Evolutionary conservation across 371 early-diverging fungal species (phyloP).

Genomic region (Choanephora cucurbitarum): DNA sequence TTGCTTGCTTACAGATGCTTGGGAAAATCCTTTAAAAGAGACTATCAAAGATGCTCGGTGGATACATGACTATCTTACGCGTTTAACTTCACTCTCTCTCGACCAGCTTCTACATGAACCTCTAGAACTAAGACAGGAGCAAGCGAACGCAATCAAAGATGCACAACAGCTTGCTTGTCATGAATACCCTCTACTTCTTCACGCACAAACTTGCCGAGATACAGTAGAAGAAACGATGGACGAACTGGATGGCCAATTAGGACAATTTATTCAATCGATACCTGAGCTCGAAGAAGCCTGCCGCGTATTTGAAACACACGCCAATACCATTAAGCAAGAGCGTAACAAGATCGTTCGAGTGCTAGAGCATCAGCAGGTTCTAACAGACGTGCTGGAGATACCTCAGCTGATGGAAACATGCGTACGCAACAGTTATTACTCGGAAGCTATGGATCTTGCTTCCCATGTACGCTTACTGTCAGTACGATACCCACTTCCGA

Average conservation of each 20-base stretch:
- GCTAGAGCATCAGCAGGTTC: slow-evolving; percentile 59
- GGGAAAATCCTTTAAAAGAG: slow-evolving; percentile 19
- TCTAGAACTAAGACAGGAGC: slow-evolving; percentile 51
- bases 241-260: slow-evolving; percentile 53
- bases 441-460: slow-evolving; percentile 85
- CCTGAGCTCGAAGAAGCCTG: slow-evolving; percentile 59
- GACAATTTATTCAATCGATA: slow-evolving; percentile 44
- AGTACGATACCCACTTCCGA: slow-evolving; percentile 57
- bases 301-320: slow-evolving; percentile 34
- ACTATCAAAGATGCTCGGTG: slow-evolving; percentile 34
- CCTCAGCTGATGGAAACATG: slow-evolving; percentile 84
- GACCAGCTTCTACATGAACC: slow-evolving; percentile 61
- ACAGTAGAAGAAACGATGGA: slow-evolving; percentile 58
- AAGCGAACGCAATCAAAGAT: slow-evolving; percentile 59
- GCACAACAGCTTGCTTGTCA: slow-evolving; percentile 70
- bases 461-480: slow-evolving; percentile 69
- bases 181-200: slow-evolving; percentile 72
- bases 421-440: slow-evolving; percentile 79
- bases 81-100: slow-evolving; percentile 61
- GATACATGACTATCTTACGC: slow-evolving; percentile 65
- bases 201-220: slow-evolving; percentile 63
- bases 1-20: slow-evolving; percentile 23
- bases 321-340: slow-evolving; percentile 44
- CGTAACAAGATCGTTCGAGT: slow-evolving; percentile 55
- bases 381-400: slow-evolving; percentile 73